Percentiles rank a stretch among this genome's conserved stretches.
phyloP scores from a whole-genome alignment of 2,329 filamentous ascomycete genomes.

The Aspergillus calidoustus region DNA sequence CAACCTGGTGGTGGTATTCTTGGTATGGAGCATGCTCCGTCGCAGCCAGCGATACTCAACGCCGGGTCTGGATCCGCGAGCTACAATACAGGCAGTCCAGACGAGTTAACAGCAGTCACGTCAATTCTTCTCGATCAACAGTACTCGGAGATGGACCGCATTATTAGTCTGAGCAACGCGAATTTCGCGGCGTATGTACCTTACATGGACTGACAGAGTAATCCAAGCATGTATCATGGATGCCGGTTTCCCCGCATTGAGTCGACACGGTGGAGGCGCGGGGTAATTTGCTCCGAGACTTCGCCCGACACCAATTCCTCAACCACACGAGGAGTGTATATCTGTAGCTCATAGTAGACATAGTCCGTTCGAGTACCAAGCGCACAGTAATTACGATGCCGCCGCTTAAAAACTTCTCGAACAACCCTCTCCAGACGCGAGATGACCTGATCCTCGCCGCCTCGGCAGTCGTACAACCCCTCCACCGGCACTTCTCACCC shows the following conservation, averaged over 20 bases:
- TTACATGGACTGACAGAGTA: background rate
- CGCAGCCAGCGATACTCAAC: background rate
- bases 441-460: slow-evolving; percentile 22
- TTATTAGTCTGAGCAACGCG: slow-evolving; percentile 29
- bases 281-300: background rate
- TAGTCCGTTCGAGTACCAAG: background rate
- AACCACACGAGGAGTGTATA: too few species aligned
- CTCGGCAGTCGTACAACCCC: slow-evolving; percentile 21
- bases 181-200: slow-evolving; percentile 16
- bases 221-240: too few species aligned
- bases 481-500: slow-evolving; percentile 24
- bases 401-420: slow-evolving; percentile 22
- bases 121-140: slow-evolving; percentile 31
- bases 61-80: background rate
- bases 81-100: slow-evolving; percentile 17
- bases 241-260: too few species aligned
- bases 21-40: background rate
- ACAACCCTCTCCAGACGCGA: slow-evolving; percentile 23
- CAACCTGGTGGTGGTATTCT: background rate
- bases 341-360: too few species aligned
- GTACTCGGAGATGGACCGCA: slow-evolving; percentile 33
- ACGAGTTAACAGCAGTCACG: slow-evolving; percentile 31
- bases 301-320: background rate
- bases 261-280: too few species aligned
- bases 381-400: slow-evolving; percentile 15